These are phyloP conservation scores for Carnegiea gigantea DNA, from an alignment of 179 eudicot species.

Conservation along the genomic window DNA sequence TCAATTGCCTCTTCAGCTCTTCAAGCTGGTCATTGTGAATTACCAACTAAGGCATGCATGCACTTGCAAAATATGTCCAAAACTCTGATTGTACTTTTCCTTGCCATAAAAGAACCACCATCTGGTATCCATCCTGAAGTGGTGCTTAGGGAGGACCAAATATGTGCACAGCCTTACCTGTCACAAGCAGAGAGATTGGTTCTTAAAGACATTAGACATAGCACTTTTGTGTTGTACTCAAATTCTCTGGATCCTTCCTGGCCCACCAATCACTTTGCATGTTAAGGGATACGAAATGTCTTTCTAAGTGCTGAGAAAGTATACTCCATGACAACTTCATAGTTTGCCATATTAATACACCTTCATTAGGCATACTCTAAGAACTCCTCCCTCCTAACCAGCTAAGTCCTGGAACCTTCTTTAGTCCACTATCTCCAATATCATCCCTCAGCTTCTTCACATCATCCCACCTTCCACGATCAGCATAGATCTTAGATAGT, in stretches of 20 bases:
- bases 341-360: neutral
- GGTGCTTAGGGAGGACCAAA: neutral
- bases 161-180: neutral
- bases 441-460: constrained; percentile 60
- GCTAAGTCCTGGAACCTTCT: constrained; percentile 67
- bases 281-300: neutral
- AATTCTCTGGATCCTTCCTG: neutral
- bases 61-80: too few relatives aligned
- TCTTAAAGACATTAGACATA: neutral
- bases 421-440: constrained; percentile 24
- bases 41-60: neutral
- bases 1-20: too few relatives aligned
- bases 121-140: too few relatives aligned
- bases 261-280: neutral
- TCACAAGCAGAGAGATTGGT: neutral
- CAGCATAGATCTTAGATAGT: constrained; percentile 71
- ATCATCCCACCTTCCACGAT: constrained; percentile 71
- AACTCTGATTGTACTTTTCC: too few relatives aligned
- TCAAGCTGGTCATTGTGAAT: neutral
- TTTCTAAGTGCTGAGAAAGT: neutral
- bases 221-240: neutral
- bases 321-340: neutral
- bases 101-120: too few relatives aligned
- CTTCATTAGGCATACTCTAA: constrained; percentile 1
- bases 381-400: constrained; percentile 40